These are phyloP conservation scores for Solanum sparsipilum DNA, from an alignment of 257 asterid genomes.

Conservation along the genomic window DNA sequence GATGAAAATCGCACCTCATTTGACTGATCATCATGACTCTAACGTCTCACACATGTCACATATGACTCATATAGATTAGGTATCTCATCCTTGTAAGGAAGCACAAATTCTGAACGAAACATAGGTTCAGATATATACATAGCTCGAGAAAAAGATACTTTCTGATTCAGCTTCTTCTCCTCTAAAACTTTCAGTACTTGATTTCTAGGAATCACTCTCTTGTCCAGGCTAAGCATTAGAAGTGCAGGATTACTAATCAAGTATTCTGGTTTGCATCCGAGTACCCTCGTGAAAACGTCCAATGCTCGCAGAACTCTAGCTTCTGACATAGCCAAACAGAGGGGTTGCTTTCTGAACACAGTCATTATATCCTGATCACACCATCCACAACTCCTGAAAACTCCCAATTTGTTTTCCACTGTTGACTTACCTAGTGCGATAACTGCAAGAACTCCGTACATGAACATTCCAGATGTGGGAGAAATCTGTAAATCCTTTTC, in stretches of 20 bases:
- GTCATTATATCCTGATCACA: neutral
- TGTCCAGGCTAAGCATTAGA: slow-evolving; percentile 9
- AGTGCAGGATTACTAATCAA: neutral
- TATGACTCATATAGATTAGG: slow-evolving; percentile 4
- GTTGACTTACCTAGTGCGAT: neutral
- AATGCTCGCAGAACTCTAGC: neutral
- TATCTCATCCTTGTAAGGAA: slow-evolving; percentile 6
- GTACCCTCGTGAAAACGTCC: neutral
- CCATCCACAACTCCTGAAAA: neutral
- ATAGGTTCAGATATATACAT: neutral
- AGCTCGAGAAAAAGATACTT: neutral
- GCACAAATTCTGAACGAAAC: neutral
- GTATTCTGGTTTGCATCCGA: neutral
- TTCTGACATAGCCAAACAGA: neutral
- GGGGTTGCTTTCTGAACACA: slow-evolving; percentile 9
- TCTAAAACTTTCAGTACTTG: neutral
- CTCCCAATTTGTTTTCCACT: neutral
- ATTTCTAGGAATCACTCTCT: slow-evolving; percentile 12
- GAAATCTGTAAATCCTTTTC: neutral
- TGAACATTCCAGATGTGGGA: slow-evolving; percentile 7
- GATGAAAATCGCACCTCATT: neutral
- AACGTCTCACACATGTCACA: neutral
- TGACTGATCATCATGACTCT: neutral
- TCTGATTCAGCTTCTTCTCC: slow-evolving; percentile 4
- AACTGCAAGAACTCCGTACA: neutral